phyloP scores from a whole-genome alignment of 306 rosid species.

The Prunus armeniaca region DNA sequence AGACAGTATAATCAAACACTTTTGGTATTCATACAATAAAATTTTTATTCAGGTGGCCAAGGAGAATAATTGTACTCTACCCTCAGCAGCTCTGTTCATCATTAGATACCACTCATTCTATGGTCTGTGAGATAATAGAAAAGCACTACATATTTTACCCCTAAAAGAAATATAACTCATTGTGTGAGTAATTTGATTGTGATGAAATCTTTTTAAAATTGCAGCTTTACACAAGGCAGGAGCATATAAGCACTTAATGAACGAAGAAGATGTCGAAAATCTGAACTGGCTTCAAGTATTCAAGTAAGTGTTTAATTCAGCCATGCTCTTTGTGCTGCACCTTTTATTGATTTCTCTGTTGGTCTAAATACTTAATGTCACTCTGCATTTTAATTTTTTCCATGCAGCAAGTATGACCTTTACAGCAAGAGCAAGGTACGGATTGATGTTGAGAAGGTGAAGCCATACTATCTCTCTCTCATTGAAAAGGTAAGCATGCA shows the following conservation, averaged over 20 bases:
- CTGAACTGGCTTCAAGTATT: constrained; percentile 73
- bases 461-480: constrained; percentile 75
- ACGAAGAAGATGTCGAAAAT: constrained; percentile 68
- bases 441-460: constrained; percentile 63
- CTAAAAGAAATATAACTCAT: background rate
- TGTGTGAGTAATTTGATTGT: background rate
- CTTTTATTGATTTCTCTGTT: background rate
- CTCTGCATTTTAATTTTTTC: background rate
- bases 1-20: background rate
- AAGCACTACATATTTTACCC: background rate
- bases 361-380: background rate
- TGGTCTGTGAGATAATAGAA: constrained; percentile 30
- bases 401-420: constrained; percentile 73
- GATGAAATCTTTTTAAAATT: background rate
- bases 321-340: background rate
- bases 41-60: constrained; percentile 56
- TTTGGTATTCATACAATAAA: background rate
- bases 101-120: constrained; percentile 91
- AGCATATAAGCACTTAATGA: constrained; percentile 73
- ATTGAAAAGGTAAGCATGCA: constrained; percentile 52
- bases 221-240: constrained; percentile 68
- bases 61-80: constrained; percentile 63
- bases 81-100: constrained; percentile 73
- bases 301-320: constrained; percentile 36
- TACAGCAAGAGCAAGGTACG: constrained; percentile 79